A percentile compares a stretch with the other conserved stretches of the same genome.
These are phyloP conservation scores for Suillus brevipes DNA, from an alignment of 768 basidiomycete genomes.

Conservation along the genomic window DNA sequence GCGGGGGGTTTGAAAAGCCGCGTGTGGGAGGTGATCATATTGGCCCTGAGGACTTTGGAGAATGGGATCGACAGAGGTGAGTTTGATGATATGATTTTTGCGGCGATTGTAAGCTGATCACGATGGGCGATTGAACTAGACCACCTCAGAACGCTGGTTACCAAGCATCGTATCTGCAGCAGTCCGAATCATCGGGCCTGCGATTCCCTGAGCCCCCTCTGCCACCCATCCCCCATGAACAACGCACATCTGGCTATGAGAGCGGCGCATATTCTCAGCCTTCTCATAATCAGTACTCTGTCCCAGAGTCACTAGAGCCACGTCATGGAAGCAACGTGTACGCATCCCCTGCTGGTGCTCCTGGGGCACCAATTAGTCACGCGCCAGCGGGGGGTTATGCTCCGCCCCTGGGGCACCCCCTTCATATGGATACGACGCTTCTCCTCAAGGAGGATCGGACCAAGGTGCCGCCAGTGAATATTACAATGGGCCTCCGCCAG, in stretches of 20 bases:
- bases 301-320: neutral
- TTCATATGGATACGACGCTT: neutral
- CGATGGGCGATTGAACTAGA: slow-evolving; percentile 4
- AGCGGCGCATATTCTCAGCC: slow-evolving; percentile 2
- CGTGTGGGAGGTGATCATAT: neutral
- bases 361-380: neutral
- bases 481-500: slow-evolving; percentile 2
- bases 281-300: neutral
- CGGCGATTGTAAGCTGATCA: neutral
- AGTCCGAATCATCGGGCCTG: neutral
- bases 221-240: neutral
- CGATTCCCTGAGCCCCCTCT: neutral
- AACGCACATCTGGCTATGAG: neutral
- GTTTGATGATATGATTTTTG: neutral
- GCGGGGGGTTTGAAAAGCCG: slow-evolving; percentile 15
- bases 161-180: slow-evolving; percentile 4
- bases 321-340: neutral
- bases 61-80: slow-evolving; percentile 5
- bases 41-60: slow-evolving; percentile 8
- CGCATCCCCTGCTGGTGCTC: slow-evolving; percentile 4
- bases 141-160: slow-evolving; percentile 12
- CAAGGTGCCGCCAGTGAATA: slow-evolving; percentile 9
- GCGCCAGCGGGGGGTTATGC: slow-evolving; percentile 2
- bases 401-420: slow-evolving; percentile 4
- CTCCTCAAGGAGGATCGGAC: neutral